phyloP scores from a whole-genome alignment of 2,329 filamentous ascomycete species.

The Penicillium sp. region DNA sequence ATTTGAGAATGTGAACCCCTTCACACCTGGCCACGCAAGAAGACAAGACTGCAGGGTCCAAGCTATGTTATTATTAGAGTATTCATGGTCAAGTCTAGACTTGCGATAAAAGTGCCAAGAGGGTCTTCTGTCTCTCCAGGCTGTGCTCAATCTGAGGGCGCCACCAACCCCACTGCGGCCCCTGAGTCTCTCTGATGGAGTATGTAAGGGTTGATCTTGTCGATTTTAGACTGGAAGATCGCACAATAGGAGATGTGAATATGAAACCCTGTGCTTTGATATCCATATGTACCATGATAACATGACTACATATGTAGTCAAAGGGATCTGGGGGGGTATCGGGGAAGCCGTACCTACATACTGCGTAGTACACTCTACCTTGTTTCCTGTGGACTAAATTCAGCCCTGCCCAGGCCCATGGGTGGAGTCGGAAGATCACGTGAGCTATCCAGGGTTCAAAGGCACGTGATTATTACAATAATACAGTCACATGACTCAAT shows the following conservation, averaged over 20 bases:
- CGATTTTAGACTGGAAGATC: not conserved
- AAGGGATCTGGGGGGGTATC: not conserved
- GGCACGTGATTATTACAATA: no score
- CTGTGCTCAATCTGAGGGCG: conserved; percentile 1
- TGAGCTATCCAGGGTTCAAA: no score
- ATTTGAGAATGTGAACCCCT: conserved; percentile 2
- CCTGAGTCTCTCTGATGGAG: conserved; percentile 4
- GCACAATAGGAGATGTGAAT: not conserved
- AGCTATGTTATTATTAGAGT: conserved; percentile 4
- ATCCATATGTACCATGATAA: no score
- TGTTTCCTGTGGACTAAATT: not conserved
- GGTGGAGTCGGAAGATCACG: no score
- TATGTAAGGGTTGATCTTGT: conserved; percentile 1
- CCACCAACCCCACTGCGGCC: conserved; percentile 7
- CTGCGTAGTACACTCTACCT: not conserved
- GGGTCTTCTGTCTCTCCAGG: not conserved
- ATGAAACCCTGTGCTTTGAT: not conserved
- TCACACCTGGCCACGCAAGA: not conserved
- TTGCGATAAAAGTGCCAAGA: not conserved
- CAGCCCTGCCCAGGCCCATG: no score
- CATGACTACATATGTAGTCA: not conserved
- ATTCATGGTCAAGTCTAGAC: conserved; percentile 3
- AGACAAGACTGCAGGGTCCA: not conserved
- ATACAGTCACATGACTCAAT: no score
- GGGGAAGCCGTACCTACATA: not conserved